Evolutionary conservation across 257 asterid genomes (phyloP).

Genomic region (Penstemon eatonii): DNA sequence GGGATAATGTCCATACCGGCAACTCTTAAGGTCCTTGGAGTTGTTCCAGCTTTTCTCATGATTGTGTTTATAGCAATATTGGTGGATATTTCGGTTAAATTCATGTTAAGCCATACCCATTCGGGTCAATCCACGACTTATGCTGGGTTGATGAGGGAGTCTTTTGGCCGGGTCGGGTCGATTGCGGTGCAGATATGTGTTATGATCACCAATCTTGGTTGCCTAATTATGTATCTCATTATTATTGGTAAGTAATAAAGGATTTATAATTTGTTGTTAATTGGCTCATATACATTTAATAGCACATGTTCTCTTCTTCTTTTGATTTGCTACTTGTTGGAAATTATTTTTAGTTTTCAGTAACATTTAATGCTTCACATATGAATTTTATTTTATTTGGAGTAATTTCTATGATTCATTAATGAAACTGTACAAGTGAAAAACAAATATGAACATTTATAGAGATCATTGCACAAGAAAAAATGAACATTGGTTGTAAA

Average conservation of each 20-base stretch:
- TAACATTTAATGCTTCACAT: no score
- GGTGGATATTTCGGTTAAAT: conserved; percentile 84
- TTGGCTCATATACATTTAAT: no score
- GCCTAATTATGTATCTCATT: conserved; percentile 85
- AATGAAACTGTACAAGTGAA: no score
- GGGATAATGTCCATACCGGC: conserved; percentile 99
- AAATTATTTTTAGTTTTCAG: no score
- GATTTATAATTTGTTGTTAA: no score
- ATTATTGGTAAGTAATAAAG: conserved; percentile 59
- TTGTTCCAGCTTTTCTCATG: conserved; percentile 70
- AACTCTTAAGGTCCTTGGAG: conserved; percentile 82
- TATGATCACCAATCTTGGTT: conserved; percentile 82
- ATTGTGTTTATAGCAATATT: conserved; percentile 54
- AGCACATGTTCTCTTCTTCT: no score
- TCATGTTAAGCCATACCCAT: conserved; percentile 78
- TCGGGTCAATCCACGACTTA: conserved; percentile 77
- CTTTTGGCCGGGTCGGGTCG: conserved; percentile 73
- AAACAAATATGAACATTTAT: no score
- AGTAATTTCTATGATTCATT: no score
- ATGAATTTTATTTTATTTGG: background rate
- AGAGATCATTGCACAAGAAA: no score
- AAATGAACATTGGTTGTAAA: no score
- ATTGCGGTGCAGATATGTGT: conserved; percentile 74
- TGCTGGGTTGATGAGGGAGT: conserved; percentile 85
- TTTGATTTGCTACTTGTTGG: no score